These are phyloP conservation scores for Talaromyces adpressus DNA, from an alignment of 495 filamentous ascomycete species.

Conservation along the genomic window DNA sequence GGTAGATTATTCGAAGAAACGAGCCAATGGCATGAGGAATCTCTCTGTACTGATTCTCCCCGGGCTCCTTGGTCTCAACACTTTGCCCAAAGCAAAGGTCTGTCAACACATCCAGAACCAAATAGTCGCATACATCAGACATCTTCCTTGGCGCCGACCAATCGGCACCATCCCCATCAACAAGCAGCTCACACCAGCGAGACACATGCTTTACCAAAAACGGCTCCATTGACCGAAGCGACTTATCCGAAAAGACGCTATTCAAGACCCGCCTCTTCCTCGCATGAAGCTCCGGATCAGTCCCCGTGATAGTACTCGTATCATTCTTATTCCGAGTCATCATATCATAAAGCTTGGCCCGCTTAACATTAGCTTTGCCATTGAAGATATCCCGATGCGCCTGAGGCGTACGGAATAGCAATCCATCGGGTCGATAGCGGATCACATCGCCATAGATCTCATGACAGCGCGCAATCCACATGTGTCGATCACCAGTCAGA, in stretches of 20 bases:
- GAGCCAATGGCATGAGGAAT: constrained; percentile 16
- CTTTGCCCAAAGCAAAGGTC: constrained; percentile 20
- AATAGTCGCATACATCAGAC: constrained; percentile 13
- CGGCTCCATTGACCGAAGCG: constrained; percentile 12
- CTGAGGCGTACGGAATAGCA: constrained; percentile 20
- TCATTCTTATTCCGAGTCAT: constrained; percentile 10
- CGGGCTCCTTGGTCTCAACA: constrained; percentile 23
- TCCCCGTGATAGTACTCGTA: constrained; percentile 13
- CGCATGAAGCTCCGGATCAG: constrained; percentile 19
- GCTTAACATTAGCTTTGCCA: constrained; percentile 23
- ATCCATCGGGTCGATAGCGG: constrained; percentile 19
- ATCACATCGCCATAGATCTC: constrained; percentile 21
- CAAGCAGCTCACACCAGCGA: constrained; percentile 21
- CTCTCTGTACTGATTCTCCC: constrained; percentile 13
- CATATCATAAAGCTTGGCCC: constrained; percentile 5
- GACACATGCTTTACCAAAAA: constrained; percentile 21
- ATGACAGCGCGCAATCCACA: constrained; percentile 9
- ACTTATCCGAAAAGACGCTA: constrained; percentile 19
- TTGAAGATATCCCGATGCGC: constrained; percentile 21
- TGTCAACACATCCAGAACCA: constrained; percentile 21
- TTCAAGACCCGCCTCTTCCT: constrained; percentile 20
- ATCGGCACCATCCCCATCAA: constrained; percentile 7
- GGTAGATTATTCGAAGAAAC: constrained; percentile 16
- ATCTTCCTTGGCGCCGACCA: constrained; percentile 20
- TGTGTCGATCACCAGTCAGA: neutral